Base-by-base conservation (phyloP, 331 rosid genomes). In the Phaseolus coccineus region DNA sequence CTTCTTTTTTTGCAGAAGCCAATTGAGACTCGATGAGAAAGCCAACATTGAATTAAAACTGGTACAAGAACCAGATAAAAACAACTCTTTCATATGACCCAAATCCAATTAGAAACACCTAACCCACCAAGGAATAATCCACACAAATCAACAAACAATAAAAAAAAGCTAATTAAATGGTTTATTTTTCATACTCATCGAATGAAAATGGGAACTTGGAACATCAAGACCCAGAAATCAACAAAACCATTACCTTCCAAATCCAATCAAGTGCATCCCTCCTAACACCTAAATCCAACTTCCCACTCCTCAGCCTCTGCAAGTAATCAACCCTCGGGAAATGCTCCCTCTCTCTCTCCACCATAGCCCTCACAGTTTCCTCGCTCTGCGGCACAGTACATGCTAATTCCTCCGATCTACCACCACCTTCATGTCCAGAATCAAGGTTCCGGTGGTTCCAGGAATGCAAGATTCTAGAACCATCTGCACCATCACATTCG, bases 201-300 rank as follows among this genome's bases (percentile, higher is more conserved):
- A 74, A 37, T 48, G 62, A 70, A 62, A 37, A 42, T 5, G 3
- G 69, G 53, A 74, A 61, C 11, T 61, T 13, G 42, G 9, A 13
- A 40, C 40, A 61, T 79, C 78, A 82, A 71, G 24, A 10, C 66
- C 62, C 30, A 65, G 19, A 19, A 71, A 71, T 16, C 47, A 53
- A 40, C 22, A 74, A 73, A 61, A 11, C 74, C 80, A 51, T 51
- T 78, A 96, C 99, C 99, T 96, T 91, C 73, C 69, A 87, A 93
- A 93, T 93, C 99, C 99, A 96, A 91, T 93, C 96, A 84, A 93
- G 73, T 77, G 98, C 96, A 46, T 87, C 89, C 55, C 82, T 88
- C 78, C 99, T 87, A 63, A 83, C 84, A 79, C 85, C 87, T 85
- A 90, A 83, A 72, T 90, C 90, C 77, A 96, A 86, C 50, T 89